A percentile compares a stretch with the other conserved stretches of the same genome.
Evolutionary conservation across 169 alveolate genomes (phyloP).

Genomic region (Neospora caninum): DNA sequence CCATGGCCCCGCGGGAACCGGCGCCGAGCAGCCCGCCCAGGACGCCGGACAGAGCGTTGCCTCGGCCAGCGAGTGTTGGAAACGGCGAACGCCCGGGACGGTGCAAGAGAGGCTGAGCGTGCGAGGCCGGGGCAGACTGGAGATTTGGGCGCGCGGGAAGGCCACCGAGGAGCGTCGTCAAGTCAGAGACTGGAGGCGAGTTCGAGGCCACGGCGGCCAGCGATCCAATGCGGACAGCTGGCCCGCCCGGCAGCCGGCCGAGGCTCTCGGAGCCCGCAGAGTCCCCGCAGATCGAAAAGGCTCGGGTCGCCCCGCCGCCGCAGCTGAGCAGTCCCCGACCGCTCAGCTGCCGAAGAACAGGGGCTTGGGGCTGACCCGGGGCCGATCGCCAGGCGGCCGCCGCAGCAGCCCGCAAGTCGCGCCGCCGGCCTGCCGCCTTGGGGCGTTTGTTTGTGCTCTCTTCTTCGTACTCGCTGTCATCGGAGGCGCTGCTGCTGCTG

Average conservation of each 20-base stretch:
- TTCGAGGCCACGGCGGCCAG: not conserved
- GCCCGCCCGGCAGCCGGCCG: not conserved
- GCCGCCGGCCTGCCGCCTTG: not conserved
- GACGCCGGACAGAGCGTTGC: not conserved
- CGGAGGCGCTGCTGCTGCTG: conserved; percentile 22
- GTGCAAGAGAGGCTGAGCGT: not conserved
- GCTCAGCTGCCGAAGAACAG: not conserved
- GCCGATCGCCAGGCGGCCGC: not conserved
- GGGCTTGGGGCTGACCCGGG: not conserved
- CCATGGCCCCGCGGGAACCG: not conserved
- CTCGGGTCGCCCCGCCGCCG: not conserved
- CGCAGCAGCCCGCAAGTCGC: not conserved
- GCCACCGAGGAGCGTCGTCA: not conserved
- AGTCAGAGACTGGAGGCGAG: not conserved
- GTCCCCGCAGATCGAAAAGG: not conserved
- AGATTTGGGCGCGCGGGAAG: not conserved
- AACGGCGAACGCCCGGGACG: not conserved
- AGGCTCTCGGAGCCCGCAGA: not conserved
- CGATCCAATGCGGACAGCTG: not conserved
- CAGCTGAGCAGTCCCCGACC: not conserved
- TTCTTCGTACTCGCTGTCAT: conserved; percentile 17
- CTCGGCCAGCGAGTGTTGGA: not conserved
- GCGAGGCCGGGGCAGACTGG: not conserved
- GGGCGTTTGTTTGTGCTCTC: not conserved
- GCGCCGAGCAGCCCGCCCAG: not conserved